Base-by-base conservation (phyloP, 176 grass and related monocot genomes). In the Oryza brachyantha region DNA sequence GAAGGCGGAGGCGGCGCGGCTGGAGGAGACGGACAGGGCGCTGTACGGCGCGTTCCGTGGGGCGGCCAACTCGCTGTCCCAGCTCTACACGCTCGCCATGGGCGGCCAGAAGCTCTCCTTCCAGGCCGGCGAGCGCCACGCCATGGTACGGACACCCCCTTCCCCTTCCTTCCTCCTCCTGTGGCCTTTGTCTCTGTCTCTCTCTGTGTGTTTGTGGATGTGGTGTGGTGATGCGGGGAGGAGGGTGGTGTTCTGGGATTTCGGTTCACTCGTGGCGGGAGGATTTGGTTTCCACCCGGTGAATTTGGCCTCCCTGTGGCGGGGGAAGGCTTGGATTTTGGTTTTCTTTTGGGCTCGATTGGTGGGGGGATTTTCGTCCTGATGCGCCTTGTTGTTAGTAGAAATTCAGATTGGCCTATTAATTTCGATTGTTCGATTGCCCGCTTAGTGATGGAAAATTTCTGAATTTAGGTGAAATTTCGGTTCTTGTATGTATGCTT, bases 21-120 rank as follows among this genome's bases (percentile, higher is more conserved):
- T 91, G 28, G 92, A 94, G 62, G 92, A 94, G 88, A 87, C 81
- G 83, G 88, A 94, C 78, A 86, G 88, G 29, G 89, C 88, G 68
- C 68, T 91, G 62, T 94, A 94, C 62, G 89, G 83, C 0, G 87
- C 83, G 11, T 94, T 91, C 86, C 70, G 86, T 0, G 76, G 88
- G 73, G 92, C 80, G 10, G 88, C 88, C 60, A 94, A 89, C 83
- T 94, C 86, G 27, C 84, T 94, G 21, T 94, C 88, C 42, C 88
- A 94, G 80, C 76, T 91, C 46, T 88, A 94, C 83, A 91, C 88
- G 32, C 86, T 84, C 68, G 55, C 72, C 88, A 94, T 89, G 88
- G 87, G 87, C 63, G 83, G 84, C 7, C 88, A 94, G 83, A 94
- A 79, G 88, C 48, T 66, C 26, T 91, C 88, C 72, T 89, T 91